Percentiles rank a stretch among this genome's conserved stretches.
phyloP scores from a whole-genome alignment of 2,329 filamentous ascomycete species.

The Chaetomium strumarium region DNA sequence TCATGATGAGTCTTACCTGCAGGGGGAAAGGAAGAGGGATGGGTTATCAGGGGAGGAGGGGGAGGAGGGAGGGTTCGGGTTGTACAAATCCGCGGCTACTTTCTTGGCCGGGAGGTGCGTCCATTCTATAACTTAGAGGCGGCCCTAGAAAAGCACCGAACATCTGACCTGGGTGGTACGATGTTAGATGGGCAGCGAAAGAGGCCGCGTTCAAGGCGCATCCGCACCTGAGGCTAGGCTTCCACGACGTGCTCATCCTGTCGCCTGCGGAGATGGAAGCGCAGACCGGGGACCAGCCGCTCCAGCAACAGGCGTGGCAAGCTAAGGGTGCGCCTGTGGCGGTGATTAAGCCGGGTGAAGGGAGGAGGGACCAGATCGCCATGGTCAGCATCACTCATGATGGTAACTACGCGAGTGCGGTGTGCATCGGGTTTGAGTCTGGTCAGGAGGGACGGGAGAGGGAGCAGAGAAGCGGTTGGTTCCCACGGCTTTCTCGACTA shows the following conservation, averaged over 20 bases:
- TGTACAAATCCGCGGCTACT: not conserved
- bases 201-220: slow-evolving; percentile 72
- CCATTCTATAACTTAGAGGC: too few relatives aligned
- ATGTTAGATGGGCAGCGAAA: slow-evolving; percentile 66
- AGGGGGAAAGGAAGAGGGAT: too few relatives aligned
- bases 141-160: not conserved
- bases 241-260: slow-evolving; percentile 53
- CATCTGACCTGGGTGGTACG: not conserved
- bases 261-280: not conserved
- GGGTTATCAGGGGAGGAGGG: not conserved
- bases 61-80: not conserved
- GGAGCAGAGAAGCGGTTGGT: not conserved
- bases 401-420: slow-evolving; percentile 69
- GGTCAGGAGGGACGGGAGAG: not conserved
- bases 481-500: not conserved
- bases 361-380: slow-evolving; percentile 47
- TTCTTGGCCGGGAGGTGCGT: slow-evolving; percentile 43
- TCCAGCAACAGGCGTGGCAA: slow-evolving; percentile 8
- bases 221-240: slow-evolving; percentile 50
- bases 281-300: slow-evolving; percentile 6
- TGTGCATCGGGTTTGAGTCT: slow-evolving; percentile 48
- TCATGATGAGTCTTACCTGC: not conserved
- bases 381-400: slow-evolving; percentile 83
- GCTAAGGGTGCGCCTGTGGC: slow-evolving; percentile 39
- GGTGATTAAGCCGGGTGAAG: slow-evolving; percentile 32